Evolutionary conservation across 2,329 filamentous ascomycete species (phyloP), one percentile per base, ranked within the genome.

Genomic region (Pseudogymnoascus sp.): DNA sequence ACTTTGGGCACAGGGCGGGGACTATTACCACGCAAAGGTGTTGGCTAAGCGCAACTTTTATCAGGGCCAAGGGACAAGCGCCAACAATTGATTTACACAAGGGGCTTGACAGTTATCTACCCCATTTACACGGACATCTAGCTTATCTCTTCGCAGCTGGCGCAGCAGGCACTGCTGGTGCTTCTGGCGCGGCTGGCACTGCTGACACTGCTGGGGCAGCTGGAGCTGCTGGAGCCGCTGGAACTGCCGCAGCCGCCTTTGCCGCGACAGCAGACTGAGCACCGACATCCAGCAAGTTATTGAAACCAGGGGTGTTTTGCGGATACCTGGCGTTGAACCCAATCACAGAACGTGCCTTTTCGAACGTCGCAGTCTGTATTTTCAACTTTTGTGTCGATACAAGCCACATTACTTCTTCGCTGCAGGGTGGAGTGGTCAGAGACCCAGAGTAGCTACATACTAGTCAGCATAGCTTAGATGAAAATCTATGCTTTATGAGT

Each of bases 391-490:
- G 66, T 63, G 75, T 73, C 65, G 78, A 78, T 41, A 85, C 72
- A 57, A 82, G 72, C 76, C 82, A 86, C 8, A 71, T 74, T 20
- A 86, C 74, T 25, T 78, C 79, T 70, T 86, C 82, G 14, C 76
- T 75, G 73, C 84, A 86, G 3, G 84, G 84, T 18, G 85, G 84
- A 0, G 83, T 86, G 39, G 84, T 87, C 54, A 87, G 75, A 16
- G 81, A 85, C 18, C 84, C 84, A 11, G 72, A 70, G 74, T 86
- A 87, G 62, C 76, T 67, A 35, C 47, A 65, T 58, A 39, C 43
- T 20, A 64, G 58, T 30, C 35, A 36, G 75, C 28, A 54, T 33
- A 54, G 20, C 28, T 35, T 54, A 6, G 47, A 35, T 2, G 16
- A 25, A 6, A 54, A 28, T 9, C 11, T 9, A 33, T 54, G n/a